Evolutionary conservation across 2,329 filamentous ascomycete species (phyloP), one percentile per base, ranked within the genome.

Genomic region (Cercospora zeina): DNA sequence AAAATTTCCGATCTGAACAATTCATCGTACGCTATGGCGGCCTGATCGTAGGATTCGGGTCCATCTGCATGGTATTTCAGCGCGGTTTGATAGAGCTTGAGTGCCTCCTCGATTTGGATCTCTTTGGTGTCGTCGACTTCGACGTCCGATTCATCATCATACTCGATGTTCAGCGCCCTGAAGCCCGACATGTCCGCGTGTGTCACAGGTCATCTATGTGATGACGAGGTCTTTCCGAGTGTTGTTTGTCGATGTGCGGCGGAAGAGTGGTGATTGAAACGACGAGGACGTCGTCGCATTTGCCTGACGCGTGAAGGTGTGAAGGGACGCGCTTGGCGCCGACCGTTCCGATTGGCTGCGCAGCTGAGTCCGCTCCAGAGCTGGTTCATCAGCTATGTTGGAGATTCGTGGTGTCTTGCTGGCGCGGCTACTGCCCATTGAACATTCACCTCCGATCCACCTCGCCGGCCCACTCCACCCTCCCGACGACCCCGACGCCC

Each of bases 111-210:
- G 72, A 97, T 93, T 82, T 96, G 93, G 57, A 99, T 87, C 76
- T 97, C 93, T 75, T 93, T 95, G 34, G 93, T 96, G 71, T 95
- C 92, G 75, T 99, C 95, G 72, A 96, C 81, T 77, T 97, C 93
- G 70, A 96, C 91, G 73, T 96, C 92, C 67, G 89, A 81, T 62
- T 91, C 90, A 72, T 96, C 91, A 78, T 97, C 95, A 9, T 91
- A 89, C 77, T 97, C 93, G 77, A 97, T 86, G 75, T 99, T 99
- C 76, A 97, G 87, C 58, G 93, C 91, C 71, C 89, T 87, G 79
- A 96, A 97, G 70, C 86, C 83, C 37, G 81, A 77, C 81, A 82
- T 82, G 63, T 49, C 73, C 57, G 65, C 31, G 19, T 19, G 10
- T 14, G 1, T 19, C 13, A 34, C 19, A 16, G 21, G 10, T 39